These are phyloP conservation scores for Solanum sitiens DNA, from an alignment of 257 asterid species.

Conservation along the genomic window DNA sequence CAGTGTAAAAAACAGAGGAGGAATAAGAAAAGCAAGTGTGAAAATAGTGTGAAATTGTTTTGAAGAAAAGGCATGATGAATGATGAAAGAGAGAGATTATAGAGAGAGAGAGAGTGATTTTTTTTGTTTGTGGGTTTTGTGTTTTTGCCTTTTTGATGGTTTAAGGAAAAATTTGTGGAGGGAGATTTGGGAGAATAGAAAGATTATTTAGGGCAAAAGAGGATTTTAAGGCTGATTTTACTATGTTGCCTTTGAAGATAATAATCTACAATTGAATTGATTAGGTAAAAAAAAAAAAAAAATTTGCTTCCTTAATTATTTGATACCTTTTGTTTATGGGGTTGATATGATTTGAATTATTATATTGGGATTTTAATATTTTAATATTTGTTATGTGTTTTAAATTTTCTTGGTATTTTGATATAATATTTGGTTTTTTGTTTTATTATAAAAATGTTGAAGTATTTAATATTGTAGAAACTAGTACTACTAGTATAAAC, in stretches of 20 bases:
- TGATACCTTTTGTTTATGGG: background rate
- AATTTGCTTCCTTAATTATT: background rate
- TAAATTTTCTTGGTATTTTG: background rate
- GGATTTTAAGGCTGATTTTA: background rate
- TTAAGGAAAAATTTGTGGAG: slow-evolving; percentile 14
- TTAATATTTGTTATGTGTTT: background rate
- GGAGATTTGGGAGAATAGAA: slow-evolving; percentile 15
- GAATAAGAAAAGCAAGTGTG: slow-evolving; percentile 4
- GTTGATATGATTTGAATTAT: background rate
- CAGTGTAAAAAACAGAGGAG: slow-evolving; percentile 5
- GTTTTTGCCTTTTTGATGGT: background rate
- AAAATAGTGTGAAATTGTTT: background rate
- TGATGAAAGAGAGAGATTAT: background rate
- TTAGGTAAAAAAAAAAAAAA: background rate
- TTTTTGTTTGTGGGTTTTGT: background rate
- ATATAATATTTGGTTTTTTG: too few relatives aligned
- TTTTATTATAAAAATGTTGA: too few relatives aligned
- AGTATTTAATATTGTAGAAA: too few relatives aligned
- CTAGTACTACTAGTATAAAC: too few relatives aligned
- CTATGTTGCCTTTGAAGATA: slow-evolving; percentile 7
- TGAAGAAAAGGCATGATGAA: slow-evolving; percentile 23
- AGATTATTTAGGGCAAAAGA: slow-evolving; percentile 8
- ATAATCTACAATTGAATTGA: background rate
- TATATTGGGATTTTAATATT: too few relatives aligned
- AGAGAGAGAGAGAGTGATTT: background rate